These are phyloP conservation scores for Dendrocalamus sinicus DNA, from an alignment of 176 grass and related monocot species.

Conservation along the genomic window DNA sequence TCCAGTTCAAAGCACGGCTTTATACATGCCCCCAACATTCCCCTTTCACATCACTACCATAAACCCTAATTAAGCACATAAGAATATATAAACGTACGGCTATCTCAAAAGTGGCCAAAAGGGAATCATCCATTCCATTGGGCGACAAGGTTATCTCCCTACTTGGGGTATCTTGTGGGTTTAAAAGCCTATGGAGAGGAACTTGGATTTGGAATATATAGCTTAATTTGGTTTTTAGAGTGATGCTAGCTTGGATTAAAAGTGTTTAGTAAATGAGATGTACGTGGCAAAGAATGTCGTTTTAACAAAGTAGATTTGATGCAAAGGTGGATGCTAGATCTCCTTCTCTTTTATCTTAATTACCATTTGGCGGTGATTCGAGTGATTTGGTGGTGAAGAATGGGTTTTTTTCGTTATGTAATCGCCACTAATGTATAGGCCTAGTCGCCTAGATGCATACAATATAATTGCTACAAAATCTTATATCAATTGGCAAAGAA, in stretches of 20 bases:
- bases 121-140: conserved; percentile 54
- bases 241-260: conserved; percentile 31
- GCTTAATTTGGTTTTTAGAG: background rate
- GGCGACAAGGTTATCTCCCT: conserved; percentile 49
- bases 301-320: conserved; percentile 29
- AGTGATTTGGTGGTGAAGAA: background rate
- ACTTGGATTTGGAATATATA: conserved; percentile 40
- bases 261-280: conserved; percentile 36
- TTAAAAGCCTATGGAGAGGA: conserved; percentile 54
- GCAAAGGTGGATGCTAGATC: background rate
- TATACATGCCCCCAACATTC: conserved; percentile 40
- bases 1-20: conserved; percentile 52
- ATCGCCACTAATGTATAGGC: background rate
- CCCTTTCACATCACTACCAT: conserved; percentile 54
- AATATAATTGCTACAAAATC: background rate
- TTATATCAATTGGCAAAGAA: background rate
- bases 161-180: conserved; percentile 43
- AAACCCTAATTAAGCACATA: conserved; percentile 42
- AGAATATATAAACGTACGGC: conserved; percentile 39
- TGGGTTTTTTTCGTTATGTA: background rate
- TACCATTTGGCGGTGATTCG: background rate
- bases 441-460: background rate
- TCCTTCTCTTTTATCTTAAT: background rate
- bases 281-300: conserved; percentile 32
- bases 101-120: conserved; percentile 56